Evolutionary conservation across 2,329 filamentous ascomycete species (phyloP).

Genomic region (Diaporthe australafricana): DNA sequence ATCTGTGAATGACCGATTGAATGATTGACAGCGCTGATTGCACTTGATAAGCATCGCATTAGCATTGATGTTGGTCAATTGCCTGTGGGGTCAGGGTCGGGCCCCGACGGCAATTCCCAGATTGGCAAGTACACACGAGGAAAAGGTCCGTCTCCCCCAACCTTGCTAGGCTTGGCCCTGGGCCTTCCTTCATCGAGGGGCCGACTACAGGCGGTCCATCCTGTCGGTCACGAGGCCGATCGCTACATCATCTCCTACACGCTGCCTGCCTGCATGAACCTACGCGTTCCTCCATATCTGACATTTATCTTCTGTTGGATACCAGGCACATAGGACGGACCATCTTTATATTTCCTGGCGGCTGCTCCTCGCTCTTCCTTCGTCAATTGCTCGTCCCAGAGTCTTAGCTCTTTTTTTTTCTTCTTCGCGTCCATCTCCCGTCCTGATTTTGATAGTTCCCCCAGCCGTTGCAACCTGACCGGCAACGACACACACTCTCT

Average conservation of each 20-base stretch:
- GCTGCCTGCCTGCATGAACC: slow-evolving; percentile 5
- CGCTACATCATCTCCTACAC: slow-evolving; percentile 34
- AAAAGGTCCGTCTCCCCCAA: slow-evolving; percentile 5
- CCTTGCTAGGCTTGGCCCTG: no score
- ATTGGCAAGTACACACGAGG: slow-evolving; percentile 38
- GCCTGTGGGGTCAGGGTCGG: neutral
- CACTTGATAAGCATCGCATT: slow-evolving; percentile 4
- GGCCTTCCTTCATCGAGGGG: neutral
- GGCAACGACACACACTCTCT: neutral
- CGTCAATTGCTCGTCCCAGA: neutral
- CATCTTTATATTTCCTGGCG: neutral
- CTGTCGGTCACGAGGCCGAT: slow-evolving; percentile 26
- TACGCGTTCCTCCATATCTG: neutral
- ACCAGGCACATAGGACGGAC: neutral
- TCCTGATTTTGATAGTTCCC: no score
- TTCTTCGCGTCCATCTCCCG: neutral
- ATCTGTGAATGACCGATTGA: slow-evolving; percentile 29
- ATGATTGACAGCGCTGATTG: neutral
- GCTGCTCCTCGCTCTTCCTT: neutral
- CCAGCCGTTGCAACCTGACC: neutral
- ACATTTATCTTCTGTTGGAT: neutral
- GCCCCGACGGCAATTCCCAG: slow-evolving; percentile 13
- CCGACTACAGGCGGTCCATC: neutral
- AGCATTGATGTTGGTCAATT: slow-evolving; percentile 1
- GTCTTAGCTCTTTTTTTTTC: neutral